phyloP scores from a whole-genome alignment of 768 basidiomycete genomes.

The Nevesoporus exiguus region DNA sequence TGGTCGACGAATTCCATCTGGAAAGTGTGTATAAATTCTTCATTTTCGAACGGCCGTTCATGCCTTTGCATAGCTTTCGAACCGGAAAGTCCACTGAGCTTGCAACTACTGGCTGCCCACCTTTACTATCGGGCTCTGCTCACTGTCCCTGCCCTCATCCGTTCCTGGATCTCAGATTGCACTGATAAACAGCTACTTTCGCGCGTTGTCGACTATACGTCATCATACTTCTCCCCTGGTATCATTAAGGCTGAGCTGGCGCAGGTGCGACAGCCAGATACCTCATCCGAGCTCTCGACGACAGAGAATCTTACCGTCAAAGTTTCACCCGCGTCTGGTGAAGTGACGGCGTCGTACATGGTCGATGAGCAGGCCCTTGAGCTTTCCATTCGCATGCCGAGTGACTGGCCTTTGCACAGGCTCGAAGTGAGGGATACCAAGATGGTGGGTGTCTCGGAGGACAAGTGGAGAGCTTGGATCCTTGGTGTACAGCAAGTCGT shows the following conservation, averaged over 20 bases:
- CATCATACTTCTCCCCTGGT: conserved; percentile 82
- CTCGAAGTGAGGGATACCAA: conserved; percentile 87
- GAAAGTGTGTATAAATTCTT: conserved; percentile 47
- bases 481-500: conserved; percentile 89
- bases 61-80: conserved; percentile 49
- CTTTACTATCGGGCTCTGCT: conserved; percentile 86
- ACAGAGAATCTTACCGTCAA: conserved; percentile 83
- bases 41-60: background rate
- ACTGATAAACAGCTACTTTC: conserved; percentile 87
- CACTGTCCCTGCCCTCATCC: conserved; percentile 79
- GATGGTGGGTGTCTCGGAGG: conserved; percentile 84
- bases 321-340: conserved; percentile 66
- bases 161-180: conserved; percentile 81
- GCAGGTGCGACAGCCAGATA: conserved; percentile 57
- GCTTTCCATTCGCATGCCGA: conserved; percentile 79
- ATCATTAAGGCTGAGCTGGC: conserved; percentile 83
- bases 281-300: conserved; percentile 46
- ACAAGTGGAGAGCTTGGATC: conserved; percentile 91
- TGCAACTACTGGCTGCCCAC: conserved; percentile 76
- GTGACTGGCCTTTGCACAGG: conserved; percentile 85
- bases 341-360: conserved; percentile 79
- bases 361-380: conserved; percentile 95
- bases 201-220: conserved; percentile 73
- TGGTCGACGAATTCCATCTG: conserved; percentile 78
- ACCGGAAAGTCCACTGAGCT: conserved; percentile 44